These are phyloP conservation scores for Phytophthora pini DNA, from an alignment of 352 stramenopile species.

Conservation along the genomic window DNA sequence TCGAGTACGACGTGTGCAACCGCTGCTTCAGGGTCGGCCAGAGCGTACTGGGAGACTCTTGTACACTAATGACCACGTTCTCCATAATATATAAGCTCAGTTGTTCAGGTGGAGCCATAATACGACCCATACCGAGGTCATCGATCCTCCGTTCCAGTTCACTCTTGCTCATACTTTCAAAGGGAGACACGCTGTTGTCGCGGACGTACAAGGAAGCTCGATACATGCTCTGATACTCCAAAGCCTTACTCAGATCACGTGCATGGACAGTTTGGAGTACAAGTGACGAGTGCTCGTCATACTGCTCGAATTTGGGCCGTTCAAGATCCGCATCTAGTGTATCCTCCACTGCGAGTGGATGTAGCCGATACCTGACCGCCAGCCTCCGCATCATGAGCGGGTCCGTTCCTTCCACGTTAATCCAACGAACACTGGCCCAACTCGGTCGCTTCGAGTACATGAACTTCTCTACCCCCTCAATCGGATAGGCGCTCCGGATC, in stretches of 20 bases:
- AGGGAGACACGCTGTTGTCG: conserved; percentile 51
- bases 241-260: conserved; percentile 55
- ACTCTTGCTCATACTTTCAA: conserved; percentile 71
- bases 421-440: conserved; percentile 85
- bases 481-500: conserved; percentile 78
- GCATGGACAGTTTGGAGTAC: conserved; percentile 75
- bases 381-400: conserved; percentile 70
- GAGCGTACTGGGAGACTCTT: conserved; percentile 56
- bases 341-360: conserved; percentile 88
- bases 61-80: conserved; percentile 78
- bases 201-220: conserved; percentile 70
- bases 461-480: conserved; percentile 77
- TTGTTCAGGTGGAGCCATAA: conserved; percentile 83
- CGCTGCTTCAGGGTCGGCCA: conserved; percentile 70
- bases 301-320: conserved; percentile 87
- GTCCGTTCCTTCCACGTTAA: conserved; percentile 78
- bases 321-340: conserved; percentile 79
- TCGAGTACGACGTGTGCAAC: conserved; percentile 82
- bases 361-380: conserved; percentile 84
- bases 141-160: conserved; percentile 67
- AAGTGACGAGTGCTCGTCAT: conserved; percentile 85
- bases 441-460: conserved; percentile 82
- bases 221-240: conserved; percentile 79
- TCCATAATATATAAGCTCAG: conserved; percentile 79
- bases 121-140: conserved; percentile 56